Conservation (phyloP, 2,329 filamentous ascomycete species). For the Diaporthe amygdali region DNA sequence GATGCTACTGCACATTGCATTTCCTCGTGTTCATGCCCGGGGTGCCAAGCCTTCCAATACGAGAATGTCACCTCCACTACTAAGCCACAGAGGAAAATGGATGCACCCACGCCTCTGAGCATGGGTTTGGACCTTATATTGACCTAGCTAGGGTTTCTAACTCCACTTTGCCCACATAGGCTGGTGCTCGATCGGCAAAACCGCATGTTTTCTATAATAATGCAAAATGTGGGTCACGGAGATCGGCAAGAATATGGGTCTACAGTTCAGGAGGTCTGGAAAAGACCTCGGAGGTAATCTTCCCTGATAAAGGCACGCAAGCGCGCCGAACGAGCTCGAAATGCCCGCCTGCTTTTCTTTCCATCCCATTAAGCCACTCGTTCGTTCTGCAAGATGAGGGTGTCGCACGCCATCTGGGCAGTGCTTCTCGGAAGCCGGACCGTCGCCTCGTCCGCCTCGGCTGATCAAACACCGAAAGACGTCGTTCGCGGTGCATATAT, state of each 20-base stretch:
- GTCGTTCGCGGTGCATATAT: not conserved
- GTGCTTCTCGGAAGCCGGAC: not conserved
- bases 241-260: conserved; percentile 3
- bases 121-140: too few species aligned
- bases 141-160: too few species aligned
- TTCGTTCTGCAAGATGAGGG: conserved; percentile 1
- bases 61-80: conserved; percentile 4
- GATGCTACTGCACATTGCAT: not conserved
- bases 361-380: not conserved
- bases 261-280: not conserved
- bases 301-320: not conserved
- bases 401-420: not conserved
- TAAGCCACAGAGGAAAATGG: too few species aligned
- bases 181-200: not conserved
- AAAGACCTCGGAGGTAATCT: not conserved
- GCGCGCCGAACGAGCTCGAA: not conserved
- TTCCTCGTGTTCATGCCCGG: not conserved
- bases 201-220: not conserved
- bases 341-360: not conserved
- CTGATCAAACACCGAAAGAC: not conserved
- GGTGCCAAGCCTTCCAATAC: not conserved
- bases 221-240: not conserved
- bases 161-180: not conserved
- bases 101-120: too few species aligned
- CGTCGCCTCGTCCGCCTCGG: not conserved